These are phyloP conservation scores for Avicennia marina DNA, from an alignment of 257 asterid genomes.

Conservation along the genomic window DNA sequence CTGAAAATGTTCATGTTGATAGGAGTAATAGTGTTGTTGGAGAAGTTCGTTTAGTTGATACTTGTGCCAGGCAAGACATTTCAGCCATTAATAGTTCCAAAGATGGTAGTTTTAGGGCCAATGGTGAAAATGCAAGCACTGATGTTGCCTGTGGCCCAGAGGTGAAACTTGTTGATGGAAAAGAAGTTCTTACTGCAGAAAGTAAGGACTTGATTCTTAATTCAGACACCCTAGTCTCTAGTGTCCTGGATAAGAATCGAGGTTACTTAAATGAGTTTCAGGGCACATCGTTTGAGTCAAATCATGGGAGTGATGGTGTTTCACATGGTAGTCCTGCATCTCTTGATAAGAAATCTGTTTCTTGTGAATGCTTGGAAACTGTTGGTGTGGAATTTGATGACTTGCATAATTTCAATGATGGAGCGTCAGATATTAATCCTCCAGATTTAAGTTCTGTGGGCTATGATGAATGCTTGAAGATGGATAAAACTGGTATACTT, in stretches of 20 bases:
- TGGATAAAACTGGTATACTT: too few relatives aligned
- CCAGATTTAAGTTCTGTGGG: too few relatives aligned
- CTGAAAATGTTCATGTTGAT: slow-evolving; percentile 7
- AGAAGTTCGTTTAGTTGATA: slow-evolving; percentile 19
- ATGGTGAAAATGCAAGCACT: slow-evolving; percentile 5
- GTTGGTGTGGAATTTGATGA: neutral
- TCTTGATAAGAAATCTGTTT: neutral
- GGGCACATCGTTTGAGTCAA: neutral
- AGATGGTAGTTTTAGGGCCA: slow-evolving; percentile 7
- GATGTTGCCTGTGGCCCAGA: slow-evolving; percentile 14
- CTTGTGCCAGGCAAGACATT: too few relatives aligned
- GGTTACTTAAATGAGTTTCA: slow-evolving; percentile 17
- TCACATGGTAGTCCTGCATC: neutral
- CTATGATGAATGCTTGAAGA: too few relatives aligned
- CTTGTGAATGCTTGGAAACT: neutral
- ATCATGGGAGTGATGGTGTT: neutral
- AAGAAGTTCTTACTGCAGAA: slow-evolving; percentile 18
- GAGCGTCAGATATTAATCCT: too few relatives aligned
- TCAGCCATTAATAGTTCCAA: neutral
- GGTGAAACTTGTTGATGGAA: slow-evolving; percentile 18
- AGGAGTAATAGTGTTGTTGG: slow-evolving; percentile 13
- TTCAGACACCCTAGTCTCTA: neutral
- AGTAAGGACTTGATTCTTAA: neutral
- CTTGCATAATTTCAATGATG: too few relatives aligned
- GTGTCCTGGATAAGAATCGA: slow-evolving; percentile 18